Conservation (phyloP, 768 basidiomycete genomes). For the Trametes cinnabarina region DNA sequence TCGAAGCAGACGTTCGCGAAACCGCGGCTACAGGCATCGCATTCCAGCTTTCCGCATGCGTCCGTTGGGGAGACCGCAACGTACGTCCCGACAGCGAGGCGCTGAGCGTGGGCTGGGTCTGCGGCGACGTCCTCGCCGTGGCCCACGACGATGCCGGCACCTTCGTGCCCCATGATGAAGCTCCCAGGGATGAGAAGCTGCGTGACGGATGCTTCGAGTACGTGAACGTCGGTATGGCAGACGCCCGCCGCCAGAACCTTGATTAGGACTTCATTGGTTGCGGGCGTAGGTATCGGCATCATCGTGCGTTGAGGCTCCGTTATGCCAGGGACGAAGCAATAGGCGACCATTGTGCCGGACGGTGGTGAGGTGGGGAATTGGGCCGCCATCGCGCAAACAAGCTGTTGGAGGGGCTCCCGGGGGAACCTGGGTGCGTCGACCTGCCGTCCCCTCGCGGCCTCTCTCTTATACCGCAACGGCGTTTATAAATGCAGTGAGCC, state of each 20-base stretch:
- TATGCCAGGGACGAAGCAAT: conserved; percentile 10
- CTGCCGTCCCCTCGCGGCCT: too few relatives aligned
- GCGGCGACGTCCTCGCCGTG: neutral
- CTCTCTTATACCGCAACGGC: too few relatives aligned
- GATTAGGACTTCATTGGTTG: conserved; percentile 6
- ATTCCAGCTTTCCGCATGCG: conserved; percentile 9
- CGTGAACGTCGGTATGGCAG: conserved; percentile 9
- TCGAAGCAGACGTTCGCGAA: conserved; percentile 9
- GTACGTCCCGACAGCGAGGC: conserved; percentile 12
- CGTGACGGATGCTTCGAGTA: neutral
- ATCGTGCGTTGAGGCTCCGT: neutral
- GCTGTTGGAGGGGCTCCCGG: neutral
- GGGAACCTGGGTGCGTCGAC: neutral
- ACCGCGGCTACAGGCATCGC: conserved; percentile 5
- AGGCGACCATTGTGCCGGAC: conserved; percentile 3
- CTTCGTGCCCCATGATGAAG: conserved; percentile 15
- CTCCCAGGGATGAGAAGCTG: neutral
- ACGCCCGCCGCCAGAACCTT: conserved; percentile 17
- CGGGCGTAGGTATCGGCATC: conserved; percentile 4
- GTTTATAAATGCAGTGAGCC: too few relatives aligned
- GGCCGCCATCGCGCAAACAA: neutral
- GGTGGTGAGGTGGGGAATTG: neutral
- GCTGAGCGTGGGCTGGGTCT: neutral
- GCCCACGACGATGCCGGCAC: conserved; percentile 5
- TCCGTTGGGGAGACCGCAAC: conserved; percentile 11